Conservation (phyloP, 2,329 filamentous ascomycete genomes). For the Colletotrichum sp. region DNA sequence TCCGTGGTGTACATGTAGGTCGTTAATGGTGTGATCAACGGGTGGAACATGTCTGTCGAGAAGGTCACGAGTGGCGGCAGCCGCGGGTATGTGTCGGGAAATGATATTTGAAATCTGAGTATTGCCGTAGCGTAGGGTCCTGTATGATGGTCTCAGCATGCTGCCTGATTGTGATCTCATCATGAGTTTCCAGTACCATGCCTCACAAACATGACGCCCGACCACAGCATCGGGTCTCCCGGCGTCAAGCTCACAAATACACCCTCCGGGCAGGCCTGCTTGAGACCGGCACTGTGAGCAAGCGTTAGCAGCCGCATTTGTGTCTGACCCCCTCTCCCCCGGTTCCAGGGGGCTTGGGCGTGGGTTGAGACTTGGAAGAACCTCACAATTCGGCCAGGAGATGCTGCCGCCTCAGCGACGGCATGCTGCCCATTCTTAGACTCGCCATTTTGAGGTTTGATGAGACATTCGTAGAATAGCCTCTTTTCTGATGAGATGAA, state of each 20-base stretch:
- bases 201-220: constrained; percentile 88
- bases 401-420: constrained; percentile 73
- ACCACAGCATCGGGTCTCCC: constrained; percentile 83
- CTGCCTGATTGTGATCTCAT: background rate
- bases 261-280: constrained; percentile 82
- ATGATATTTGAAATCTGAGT: constrained; percentile 88
- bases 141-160: constrained; percentile 38
- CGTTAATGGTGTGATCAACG: constrained; percentile 89
- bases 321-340: constrained; percentile 27
- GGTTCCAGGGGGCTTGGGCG: background rate
- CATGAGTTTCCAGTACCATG: constrained; percentile 64
- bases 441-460: constrained; percentile 42
- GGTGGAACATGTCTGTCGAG: constrained; percentile 92
- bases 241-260: constrained; percentile 86
- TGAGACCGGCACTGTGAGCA: constrained; percentile 73
- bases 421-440: constrained; percentile 49
- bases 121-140: constrained; percentile 89
- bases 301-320: constrained; percentile 7
- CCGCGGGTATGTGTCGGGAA: constrained; percentile 80
- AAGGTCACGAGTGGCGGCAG: constrained; percentile 87
- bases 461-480: background rate
- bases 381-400: constrained; percentile 80
- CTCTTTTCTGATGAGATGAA: background rate
- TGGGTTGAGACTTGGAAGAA: background rate
- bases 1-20: constrained; percentile 92